These are phyloP conservation scores for Sporothrix phasma DNA, from an alignment of 2,329 filamentous ascomycete genomes.

Conservation along the genomic window DNA sequence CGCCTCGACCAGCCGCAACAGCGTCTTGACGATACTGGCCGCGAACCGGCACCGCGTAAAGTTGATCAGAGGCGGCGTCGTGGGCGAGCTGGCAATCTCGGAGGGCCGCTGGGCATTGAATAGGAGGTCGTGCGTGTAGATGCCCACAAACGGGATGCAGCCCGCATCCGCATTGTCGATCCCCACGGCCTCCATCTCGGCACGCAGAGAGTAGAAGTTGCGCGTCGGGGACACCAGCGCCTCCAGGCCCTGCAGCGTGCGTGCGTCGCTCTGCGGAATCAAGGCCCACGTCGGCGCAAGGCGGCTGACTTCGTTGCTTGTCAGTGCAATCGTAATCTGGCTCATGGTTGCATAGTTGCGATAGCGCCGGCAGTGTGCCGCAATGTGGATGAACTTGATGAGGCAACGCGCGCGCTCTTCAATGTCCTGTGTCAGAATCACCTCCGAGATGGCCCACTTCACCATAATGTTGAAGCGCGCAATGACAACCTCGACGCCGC, in stretches of 20 bases:
- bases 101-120: slow-evolving; percentile 73
- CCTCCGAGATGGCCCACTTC: slow-evolving; percentile 75
- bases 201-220: slow-evolving; percentile 67
- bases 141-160: slow-evolving; percentile 75
- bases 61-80: slow-evolving; percentile 62
- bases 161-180: slow-evolving; percentile 47
- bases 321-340: slow-evolving; percentile 67
- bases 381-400: slow-evolving; percentile 75
- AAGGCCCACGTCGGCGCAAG: slow-evolving; percentile 62
- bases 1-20: slow-evolving; percentile 68
- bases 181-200: slow-evolving; percentile 65
- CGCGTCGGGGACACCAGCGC: slow-evolving; percentile 62
- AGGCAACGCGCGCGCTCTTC: slow-evolving; percentile 67
- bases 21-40: slow-evolving; percentile 67
- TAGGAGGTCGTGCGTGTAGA: slow-evolving; percentile 74
- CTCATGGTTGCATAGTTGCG: slow-evolving; percentile 79
- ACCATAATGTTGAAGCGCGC: slow-evolving; percentile 82
- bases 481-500: slow-evolving; percentile 73
- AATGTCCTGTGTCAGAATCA: slow-evolving; percentile 60
- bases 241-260: slow-evolving; percentile 60
- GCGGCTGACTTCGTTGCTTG: slow-evolving; percentile 60
- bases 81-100: slow-evolving; percentile 58
- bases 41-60: slow-evolving; percentile 73
- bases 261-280: slow-evolving; percentile 54
- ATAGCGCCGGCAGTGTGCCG: slow-evolving; percentile 61